phyloP scores from a whole-genome alignment of 192 early-diverging fungal genomes.

The Irineochytrium annulatum region DNA sequence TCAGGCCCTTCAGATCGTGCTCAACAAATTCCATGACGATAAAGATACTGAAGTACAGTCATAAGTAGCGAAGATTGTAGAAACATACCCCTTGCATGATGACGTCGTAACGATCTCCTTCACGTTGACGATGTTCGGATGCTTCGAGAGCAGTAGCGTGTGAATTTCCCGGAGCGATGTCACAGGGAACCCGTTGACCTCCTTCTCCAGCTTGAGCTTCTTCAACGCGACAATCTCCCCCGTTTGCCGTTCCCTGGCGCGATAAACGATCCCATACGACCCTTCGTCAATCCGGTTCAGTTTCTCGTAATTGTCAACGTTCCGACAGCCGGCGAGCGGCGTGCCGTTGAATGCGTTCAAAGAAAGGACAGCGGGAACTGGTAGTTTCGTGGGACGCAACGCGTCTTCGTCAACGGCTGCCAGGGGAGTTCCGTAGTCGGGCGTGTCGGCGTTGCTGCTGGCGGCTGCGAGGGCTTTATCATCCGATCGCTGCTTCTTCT shows the following conservation, averaged over 20 bases:
- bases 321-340: constrained; percentile 57
- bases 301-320: constrained; percentile 84
- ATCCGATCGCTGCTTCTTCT: background rate
- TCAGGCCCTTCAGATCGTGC: constrained; percentile 87
- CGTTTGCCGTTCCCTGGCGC: constrained; percentile 76
- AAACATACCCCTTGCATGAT: constrained; percentile 46
- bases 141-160: constrained; percentile 62
- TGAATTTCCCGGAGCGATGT: constrained; percentile 78
- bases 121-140: constrained; percentile 77
- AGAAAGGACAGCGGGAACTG: background rate
- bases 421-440: background rate
- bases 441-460: constrained; percentile 2
- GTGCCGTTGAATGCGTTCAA: constrained; percentile 37
- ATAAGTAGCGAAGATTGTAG: constrained; percentile 9
- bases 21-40: constrained; percentile 98
- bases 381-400: background rate
- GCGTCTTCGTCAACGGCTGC: background rate
- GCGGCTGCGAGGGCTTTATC: background rate
- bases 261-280: constrained; percentile 93
- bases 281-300: constrained; percentile 97
- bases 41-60: constrained; percentile 67
- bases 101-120: constrained; percentile 73
- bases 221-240: constrained; percentile 77
- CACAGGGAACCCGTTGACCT: constrained; percentile 75
- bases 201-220: constrained; percentile 70